Evolutionary conservation across 2,329 filamentous ascomycete species (phyloP).

Genomic region (Fusarium sp.): DNA sequence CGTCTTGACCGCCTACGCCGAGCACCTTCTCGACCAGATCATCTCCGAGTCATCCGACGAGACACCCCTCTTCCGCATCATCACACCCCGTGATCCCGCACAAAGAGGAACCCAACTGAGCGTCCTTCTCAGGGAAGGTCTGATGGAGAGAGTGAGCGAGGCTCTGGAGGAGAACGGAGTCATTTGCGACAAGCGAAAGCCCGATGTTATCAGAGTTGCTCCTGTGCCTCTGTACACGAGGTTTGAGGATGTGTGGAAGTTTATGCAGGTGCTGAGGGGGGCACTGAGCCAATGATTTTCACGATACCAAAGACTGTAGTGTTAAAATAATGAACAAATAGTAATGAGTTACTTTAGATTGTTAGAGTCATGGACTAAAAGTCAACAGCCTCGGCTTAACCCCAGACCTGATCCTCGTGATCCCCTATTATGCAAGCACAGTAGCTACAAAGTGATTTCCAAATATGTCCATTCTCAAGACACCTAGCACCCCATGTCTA

Average conservation of each 20-base stretch:
- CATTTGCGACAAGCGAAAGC: constrained; percentile 85
- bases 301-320: constrained; percentile 1
- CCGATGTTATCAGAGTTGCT: constrained; percentile 85
- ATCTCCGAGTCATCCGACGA: constrained; percentile 47
- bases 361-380: no score
- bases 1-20: constrained; percentile 80
- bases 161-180: constrained; percentile 76
- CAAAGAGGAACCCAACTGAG: constrained; percentile 85
- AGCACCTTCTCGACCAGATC: constrained; percentile 69
- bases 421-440: no score
- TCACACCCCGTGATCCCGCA: constrained; percentile 76
- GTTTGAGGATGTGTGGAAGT: constrained; percentile 75
- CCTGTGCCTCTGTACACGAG: constrained; percentile 88
- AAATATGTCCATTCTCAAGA: no score
- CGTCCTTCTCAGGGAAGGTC: constrained; percentile 73
- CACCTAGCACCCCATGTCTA: no score
- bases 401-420: no score
- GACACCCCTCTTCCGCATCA: constrained; percentile 64
- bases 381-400: no score
- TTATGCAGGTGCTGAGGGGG: constrained; percentile 56
- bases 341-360: constrained; percentile 12
- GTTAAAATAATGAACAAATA: constrained; percentile 9
- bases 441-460: no score
- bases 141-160: constrained; percentile 76
- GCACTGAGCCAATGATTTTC: constrained; percentile 44